A percentile compares a stretch with the other conserved stretches of the same genome.
Evolutionary conservation across 192 early-diverging fungal genomes (phyloP).

Genomic region (Radiomyces spectabilis): DNA sequence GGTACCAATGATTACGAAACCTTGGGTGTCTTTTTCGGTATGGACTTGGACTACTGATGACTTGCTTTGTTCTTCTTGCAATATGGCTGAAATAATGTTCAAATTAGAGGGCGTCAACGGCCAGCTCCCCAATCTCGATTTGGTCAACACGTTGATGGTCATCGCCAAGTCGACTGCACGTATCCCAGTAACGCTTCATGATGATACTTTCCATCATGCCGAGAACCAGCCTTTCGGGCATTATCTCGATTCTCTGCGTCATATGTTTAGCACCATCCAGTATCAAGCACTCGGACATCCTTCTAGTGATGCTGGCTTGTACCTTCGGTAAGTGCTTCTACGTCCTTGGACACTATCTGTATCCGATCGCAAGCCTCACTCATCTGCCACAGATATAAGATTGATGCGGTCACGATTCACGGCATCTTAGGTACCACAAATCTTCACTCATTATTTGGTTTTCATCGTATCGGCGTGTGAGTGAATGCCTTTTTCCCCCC

Average conservation of each 20-base stretch:
- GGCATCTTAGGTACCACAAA: constrained; percentile 29
- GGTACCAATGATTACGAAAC: constrained; percentile 52
- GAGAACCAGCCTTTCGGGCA: constrained; percentile 22
- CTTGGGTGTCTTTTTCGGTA: constrained; percentile 71
- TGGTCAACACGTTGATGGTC: constrained; percentile 67
- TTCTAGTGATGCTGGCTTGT: constrained; percentile 61
- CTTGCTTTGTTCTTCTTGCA: background rate
- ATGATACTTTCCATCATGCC: constrained; percentile 20
- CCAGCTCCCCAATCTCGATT: constrained; percentile 86
- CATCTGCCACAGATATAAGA: constrained; percentile 51
- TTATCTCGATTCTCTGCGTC: constrained; percentile 36
- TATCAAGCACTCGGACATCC: constrained; percentile 64
- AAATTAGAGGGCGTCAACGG: constrained; percentile 81
- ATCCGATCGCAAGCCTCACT: background rate
- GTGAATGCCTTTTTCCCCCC: background rate
- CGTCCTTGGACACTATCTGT: background rate
- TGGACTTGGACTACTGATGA: background rate
- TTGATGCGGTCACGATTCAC: constrained; percentile 69
- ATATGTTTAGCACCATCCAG: constrained; percentile 49
- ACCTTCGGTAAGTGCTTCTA: constrained; percentile 39
- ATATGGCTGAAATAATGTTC: background rate
- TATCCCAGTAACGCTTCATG: constrained; percentile 55
- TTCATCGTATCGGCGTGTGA: constrained; percentile 46
- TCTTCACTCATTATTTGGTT: constrained; percentile 29
- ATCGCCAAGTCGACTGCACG: constrained; percentile 44